Evolutionary conservation across 2,329 filamentous ascomycete species (phyloP).

Genomic region (Proliferodiscus dingleyae): DNA sequence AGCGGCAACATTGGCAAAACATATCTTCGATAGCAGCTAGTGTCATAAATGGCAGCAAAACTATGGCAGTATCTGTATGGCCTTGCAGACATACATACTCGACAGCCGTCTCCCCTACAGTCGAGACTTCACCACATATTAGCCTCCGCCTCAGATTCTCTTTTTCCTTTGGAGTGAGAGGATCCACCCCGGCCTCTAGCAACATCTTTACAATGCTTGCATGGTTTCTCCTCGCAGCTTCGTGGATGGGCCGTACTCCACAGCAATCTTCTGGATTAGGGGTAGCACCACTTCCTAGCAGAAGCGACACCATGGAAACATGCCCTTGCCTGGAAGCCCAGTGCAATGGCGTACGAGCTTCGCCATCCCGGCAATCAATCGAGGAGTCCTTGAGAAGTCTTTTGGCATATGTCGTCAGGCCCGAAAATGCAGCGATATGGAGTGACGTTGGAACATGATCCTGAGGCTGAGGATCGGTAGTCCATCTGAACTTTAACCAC

Average conservation of each 20-base stretch:
- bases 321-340: conserved; percentile 1
- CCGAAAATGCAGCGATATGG: conserved; percentile 22
- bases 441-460: conserved; percentile 7
- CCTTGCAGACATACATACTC: conserved; percentile 29
- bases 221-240: conserved; percentile 30
- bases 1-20: too few relatives aligned
- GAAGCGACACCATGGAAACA: not conserved
- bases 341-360: conserved; percentile 5
- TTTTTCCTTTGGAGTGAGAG: conserved; percentile 25
- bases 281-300: conserved; percentile 6
- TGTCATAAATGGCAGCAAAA: too few relatives aligned
- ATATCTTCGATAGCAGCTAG: too few relatives aligned
- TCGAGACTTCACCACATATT: not conserved
- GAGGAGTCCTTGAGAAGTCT: conserved; percentile 1
- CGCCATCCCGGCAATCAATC: not conserved
- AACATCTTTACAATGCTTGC: conserved; percentile 24
- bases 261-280: conserved; percentile 16
- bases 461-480: not conserved
- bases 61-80: too few relatives aligned
- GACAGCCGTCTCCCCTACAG: conserved; percentile 25
- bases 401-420: conserved; percentile 7
- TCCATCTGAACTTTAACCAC: too few relatives aligned
- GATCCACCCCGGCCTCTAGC: conserved; percentile 33
- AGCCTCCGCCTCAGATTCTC: too few relatives aligned
- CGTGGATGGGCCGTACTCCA: conserved; percentile 33